Percentiles rank a stretch among this genome's conserved stretches.
phyloP scores from a whole-genome alignment of 208 protist genomes.

The Leishmania gerbilli region DNA sequence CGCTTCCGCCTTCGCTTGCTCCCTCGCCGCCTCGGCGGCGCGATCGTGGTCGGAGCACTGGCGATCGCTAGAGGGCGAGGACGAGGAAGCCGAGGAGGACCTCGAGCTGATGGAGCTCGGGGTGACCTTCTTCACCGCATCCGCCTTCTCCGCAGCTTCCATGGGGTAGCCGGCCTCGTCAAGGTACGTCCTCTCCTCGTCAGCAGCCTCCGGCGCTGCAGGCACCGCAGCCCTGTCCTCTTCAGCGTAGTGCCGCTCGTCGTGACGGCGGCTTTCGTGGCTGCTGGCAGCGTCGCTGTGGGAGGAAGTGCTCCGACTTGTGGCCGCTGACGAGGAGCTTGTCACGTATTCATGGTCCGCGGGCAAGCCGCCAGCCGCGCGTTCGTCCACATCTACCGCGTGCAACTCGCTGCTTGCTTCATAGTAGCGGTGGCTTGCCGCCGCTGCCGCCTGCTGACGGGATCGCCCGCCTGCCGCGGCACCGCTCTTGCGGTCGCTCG shows the following conservation, averaged over 20 bases:
- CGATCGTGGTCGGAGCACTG: background rate
- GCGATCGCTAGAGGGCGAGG: background rate
- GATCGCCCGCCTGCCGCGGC: background rate
- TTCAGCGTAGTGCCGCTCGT: conserved; percentile 15
- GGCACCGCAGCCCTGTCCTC: background rate
- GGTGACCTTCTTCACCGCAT: background rate
- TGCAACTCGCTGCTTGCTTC: conserved; percentile 8
- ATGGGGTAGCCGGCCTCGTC: background rate
- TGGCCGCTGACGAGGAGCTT: conserved; percentile 26
- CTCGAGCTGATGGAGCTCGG: background rate
- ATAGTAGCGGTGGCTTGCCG: conserved; percentile 17
- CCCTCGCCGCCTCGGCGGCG: background rate
- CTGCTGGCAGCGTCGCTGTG: background rate
- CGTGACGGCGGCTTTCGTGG: conserved; percentile 2
- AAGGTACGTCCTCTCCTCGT: background rate
- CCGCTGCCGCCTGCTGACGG: conserved; percentile 16
- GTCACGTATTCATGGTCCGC: conserved; percentile 31
- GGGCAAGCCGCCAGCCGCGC: conserved; percentile 3
- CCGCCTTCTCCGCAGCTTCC: background rate
- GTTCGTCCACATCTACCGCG: background rate
- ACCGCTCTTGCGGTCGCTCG: conserved; percentile 1
- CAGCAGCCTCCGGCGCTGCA: background rate
- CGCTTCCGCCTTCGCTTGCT: conserved; percentile 3
- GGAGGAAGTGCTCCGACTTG: conserved; percentile 28
- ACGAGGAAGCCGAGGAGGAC: conserved; percentile 8